A percentile compares a stretch with the other conserved stretches of the same genome.
These are phyloP conservation scores for Coleophoma crateriformis DNA, from an alignment of 2,329 filamentous ascomycete genomes.

Conservation along the genomic window DNA sequence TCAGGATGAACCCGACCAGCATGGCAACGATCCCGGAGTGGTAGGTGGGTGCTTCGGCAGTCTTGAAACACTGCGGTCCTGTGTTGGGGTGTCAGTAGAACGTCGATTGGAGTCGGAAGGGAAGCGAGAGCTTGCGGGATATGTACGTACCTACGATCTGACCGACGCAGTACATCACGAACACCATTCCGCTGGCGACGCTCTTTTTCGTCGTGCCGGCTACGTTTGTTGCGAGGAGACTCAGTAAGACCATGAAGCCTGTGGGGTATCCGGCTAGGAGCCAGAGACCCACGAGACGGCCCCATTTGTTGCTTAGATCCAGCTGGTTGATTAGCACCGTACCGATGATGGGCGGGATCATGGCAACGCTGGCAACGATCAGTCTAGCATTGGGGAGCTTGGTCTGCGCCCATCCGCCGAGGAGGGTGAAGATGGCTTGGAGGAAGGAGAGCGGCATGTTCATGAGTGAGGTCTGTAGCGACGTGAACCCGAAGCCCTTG, in stretches of 20 bases:
- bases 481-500: constrained; percentile 29
- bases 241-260: constrained; percentile 30
- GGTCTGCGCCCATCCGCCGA: constrained; percentile 9
- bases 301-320: constrained; percentile 21
- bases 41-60: constrained; percentile 25
- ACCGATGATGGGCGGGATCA: constrained; percentile 27
- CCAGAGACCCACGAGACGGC: constrained; percentile 26
- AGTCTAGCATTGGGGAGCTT: constrained; percentile 22
- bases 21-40: constrained; percentile 29
- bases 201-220: constrained; percentile 72
- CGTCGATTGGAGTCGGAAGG: too few relatives aligned
- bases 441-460: constrained; percentile 47
- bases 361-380: constrained; percentile 22
- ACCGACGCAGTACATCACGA: constrained; percentile 68
- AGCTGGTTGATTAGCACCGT: constrained; percentile 26
- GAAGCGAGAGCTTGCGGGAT: constrained; percentile 3
- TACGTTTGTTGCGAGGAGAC: constrained; percentile 54
- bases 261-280: constrained; percentile 24
- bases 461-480: constrained; percentile 28
- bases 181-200: constrained; percentile 64
- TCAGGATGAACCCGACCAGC: constrained; percentile 23
- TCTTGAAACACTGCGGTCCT: constrained; percentile 28
- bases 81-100: constrained; percentile 1
- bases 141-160: constrained; percentile 60
- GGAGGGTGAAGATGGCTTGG: constrained; percentile 14